Conservation (phyloP, 306 rosid genomes). For the Lupinus albus region DNA sequence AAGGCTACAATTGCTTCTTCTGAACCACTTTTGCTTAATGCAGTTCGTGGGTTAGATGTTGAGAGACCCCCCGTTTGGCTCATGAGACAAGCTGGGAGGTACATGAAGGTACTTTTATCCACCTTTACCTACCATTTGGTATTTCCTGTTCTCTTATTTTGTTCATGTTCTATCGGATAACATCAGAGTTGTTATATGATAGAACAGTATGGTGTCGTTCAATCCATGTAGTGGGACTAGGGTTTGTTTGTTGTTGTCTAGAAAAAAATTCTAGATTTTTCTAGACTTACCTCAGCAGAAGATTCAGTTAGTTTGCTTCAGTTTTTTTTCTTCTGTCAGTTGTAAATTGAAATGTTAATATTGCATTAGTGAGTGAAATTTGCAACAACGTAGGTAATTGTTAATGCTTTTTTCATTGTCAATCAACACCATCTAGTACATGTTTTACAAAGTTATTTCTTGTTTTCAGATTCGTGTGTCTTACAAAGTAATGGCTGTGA, state of each 20-base stretch:
- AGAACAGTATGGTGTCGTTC: too few species aligned
- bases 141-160: too few species aligned
- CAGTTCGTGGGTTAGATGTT: slow-evolving; percentile 75
- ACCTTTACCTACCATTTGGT: slow-evolving; percentile 19
- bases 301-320: neutral
- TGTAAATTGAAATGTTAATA: neutral
- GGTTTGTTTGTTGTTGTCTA: too few species aligned
- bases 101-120: slow-evolving; percentile 78
- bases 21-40: slow-evolving; percentile 84
- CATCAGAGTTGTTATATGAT: too few species aligned
- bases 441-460: neutral
- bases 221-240: too few species aligned
- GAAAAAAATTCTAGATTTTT: neutral
- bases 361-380: neutral
- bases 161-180: too few species aligned
- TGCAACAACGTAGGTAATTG: neutral
- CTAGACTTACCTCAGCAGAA: neutral
- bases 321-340: neutral
- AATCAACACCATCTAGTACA: neutral
- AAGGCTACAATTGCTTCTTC: slow-evolving; percentile 48
- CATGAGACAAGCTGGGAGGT: slow-evolving; percentile 99
- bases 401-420: slow-evolving; percentile 13
- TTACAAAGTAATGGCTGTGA: slow-evolving; percentile 15
- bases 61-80: slow-evolving; percentile 99
- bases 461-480: slow-evolving; percentile 17